Evolutionary conservation across 164 flowering plant species (phyloP), one percentile per base, ranked within the genome.

Genomic region (Akebia trifoliata): DNA sequence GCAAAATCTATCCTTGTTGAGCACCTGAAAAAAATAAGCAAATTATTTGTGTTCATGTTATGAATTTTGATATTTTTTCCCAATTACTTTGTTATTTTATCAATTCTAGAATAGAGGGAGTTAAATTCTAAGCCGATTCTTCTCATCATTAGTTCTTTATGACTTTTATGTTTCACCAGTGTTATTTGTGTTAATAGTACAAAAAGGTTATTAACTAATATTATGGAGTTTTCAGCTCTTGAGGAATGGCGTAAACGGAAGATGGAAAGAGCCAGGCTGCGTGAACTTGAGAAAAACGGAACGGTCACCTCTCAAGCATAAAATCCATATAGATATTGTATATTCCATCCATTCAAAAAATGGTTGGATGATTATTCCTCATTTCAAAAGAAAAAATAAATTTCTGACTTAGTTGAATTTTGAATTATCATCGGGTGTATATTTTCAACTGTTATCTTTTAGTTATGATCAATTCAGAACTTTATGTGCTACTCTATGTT

Each of bases 171-270:
- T 11, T 17, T 50, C 4, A 10, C 37, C 12, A n/a, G 37, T 30
- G 38, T 14, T 42, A 42, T 40, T 40, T 28, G 35, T 26, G 32
- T 40, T 55, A n/a, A 6, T 15, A 28, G 9, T 55, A 7, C 8
- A 8, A 8, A 18, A 40, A 50, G 20, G 14, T 35, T 18, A 50
- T 30, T 60, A 32, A 31, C 55, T 52, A 45, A 57, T 44, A 20
- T 62, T 44, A n/a, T 56, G 36, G 24, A n/a, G 29, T 20, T n/a
- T 14, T n/a, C 81, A 93, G 98, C 95, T 58, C 67, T 93, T 12
- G 98, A 89, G 62, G 98, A 93, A 63, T 93, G 98, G 98, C 86
- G 91, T n/a, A 93, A 74, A 59, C 64, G 98, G 76, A 93, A 87
- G 80, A 85, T 85, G 91, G 97, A 85, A 32, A 75, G 94, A 48